phyloP scores from a whole-genome alignment of 805 yeast genomes.

The Hanseniaspora lindneri region DNA sequence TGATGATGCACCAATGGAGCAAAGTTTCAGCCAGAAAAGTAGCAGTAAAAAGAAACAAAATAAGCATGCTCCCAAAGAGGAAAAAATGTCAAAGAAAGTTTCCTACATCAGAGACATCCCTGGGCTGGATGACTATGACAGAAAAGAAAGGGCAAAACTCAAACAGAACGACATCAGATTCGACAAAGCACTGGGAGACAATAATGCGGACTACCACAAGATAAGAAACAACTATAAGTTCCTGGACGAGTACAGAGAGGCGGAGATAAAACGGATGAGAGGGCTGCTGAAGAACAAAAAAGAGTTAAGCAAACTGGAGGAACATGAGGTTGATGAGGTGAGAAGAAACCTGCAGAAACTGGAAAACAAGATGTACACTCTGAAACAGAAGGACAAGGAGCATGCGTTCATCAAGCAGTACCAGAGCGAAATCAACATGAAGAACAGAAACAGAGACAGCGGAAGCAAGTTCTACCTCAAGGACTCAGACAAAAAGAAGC shows the following conservation, averaged over 20 bases:
- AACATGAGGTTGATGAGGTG: slow-evolving; percentile 40
- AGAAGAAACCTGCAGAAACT: slow-evolving; percentile 50
- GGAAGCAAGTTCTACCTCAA: slow-evolving; percentile 48
- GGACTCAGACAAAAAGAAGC: slow-evolving; percentile 57
- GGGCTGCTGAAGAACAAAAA: slow-evolving; percentile 42
- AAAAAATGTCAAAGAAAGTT: slow-evolving; percentile 62
- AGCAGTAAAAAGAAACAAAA: slow-evolving; percentile 30
- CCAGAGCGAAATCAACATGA: slow-evolving; percentile 36
- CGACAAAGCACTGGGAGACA: slow-evolving; percentile 71
- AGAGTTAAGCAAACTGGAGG: slow-evolving; percentile 33
- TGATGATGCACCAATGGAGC: slow-evolving; percentile 17
- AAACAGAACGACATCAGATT: slow-evolving; percentile 59
- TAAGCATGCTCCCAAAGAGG: slow-evolving; percentile 83
- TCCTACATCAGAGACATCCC: slow-evolving; percentile 62
- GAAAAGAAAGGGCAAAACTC: slow-evolving; percentile 17
- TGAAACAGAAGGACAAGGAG: slow-evolving; percentile 67
- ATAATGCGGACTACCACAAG: slow-evolving; percentile 55
- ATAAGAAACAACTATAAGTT: slow-evolving; percentile 72
- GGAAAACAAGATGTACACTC: slow-evolving; percentile 52
- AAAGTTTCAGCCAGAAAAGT: not conserved
- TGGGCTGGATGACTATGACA: slow-evolving; percentile 39
- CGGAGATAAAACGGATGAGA: slow-evolving; percentile 55
- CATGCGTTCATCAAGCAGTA: slow-evolving; percentile 50
- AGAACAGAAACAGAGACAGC: slow-evolving; percentile 36
- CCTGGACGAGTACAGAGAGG: slow-evolving; percentile 70